Percentiles rank a stretch among this genome's conserved stretches.
Evolutionary conservation across 2,329 filamentous ascomycete genomes (phyloP).

Genomic region (Gaeumannomyces sp.): DNA sequence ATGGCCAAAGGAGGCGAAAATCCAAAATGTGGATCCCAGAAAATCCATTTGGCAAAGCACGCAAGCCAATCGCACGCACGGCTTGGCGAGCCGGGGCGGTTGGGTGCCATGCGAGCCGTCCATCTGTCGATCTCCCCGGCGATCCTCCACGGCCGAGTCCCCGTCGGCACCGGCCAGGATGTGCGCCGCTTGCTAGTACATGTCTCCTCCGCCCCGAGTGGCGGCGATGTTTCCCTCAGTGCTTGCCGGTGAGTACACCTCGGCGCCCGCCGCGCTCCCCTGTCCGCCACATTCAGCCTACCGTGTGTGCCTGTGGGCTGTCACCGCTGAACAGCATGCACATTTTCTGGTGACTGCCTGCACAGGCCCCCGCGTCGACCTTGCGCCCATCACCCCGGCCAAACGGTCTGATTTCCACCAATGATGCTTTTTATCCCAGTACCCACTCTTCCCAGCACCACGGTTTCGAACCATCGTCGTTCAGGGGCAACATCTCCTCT

Average conservation of each 20-base stretch:
- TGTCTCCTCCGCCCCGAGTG: not conserved
- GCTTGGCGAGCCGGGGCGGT: not conserved
- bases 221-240: too few species aligned
- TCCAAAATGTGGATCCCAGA: too few species aligned
- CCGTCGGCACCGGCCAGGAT: too few species aligned
- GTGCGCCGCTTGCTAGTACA: too few species aligned
- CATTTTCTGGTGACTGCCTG: not conserved
- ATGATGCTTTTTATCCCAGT: not conserved
- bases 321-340: not conserved
- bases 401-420: not conserved
- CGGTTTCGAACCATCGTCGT: not conserved
- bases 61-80: not conserved
- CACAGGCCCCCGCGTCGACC: not conserved
- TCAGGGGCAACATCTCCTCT: not conserved
- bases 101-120: not conserved
- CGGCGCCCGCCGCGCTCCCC: too few species aligned
- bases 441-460: not conserved
- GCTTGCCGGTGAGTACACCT: too few species aligned
- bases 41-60: too few species aligned
- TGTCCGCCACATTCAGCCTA: not conserved
- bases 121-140: not conserved
- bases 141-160: too few species aligned
- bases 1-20: too few species aligned
- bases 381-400: not conserved
- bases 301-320: too few species aligned